Evolutionary conservation across 2,329 filamentous ascomycete genomes (phyloP).

Genomic region (Onygena corvina): DNA sequence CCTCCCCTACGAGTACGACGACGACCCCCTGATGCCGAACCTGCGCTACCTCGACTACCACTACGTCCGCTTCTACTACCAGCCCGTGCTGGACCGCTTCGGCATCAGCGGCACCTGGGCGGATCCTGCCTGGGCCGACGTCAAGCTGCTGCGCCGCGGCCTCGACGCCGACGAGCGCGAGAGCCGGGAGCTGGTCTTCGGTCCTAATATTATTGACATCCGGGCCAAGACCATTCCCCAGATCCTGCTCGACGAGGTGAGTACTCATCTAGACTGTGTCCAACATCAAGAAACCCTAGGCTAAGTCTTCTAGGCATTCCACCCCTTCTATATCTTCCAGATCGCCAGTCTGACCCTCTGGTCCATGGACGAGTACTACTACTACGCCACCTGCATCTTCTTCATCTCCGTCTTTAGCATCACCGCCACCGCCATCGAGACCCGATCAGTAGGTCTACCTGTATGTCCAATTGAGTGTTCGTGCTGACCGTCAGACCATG

Average conservation of each 20-base stretch:
- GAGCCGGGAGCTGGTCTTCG: slow-evolving; percentile 73
- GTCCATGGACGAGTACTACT: slow-evolving; percentile 95
- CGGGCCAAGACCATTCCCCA: slow-evolving; percentile 75
- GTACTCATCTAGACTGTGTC: too few species aligned
- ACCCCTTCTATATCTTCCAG: slow-evolving; percentile 97
- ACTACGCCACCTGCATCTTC: slow-evolving; percentile 92
- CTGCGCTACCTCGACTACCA: slow-evolving; percentile 79
- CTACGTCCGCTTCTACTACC: slow-evolving; percentile 85
- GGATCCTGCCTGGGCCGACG: slow-evolving; percentile 75
- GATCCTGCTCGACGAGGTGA: slow-evolving; percentile 75
- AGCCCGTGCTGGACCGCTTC: slow-evolving; percentile 81
- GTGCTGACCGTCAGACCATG: slow-evolving; percentile 57
- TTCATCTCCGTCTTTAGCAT: slow-evolving; percentile 90
- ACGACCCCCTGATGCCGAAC: slow-evolving; percentile 62
- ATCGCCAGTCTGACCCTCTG: slow-evolving; percentile 86
- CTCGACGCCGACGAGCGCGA: slow-evolving; percentile 82
- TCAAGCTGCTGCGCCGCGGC: slow-evolving; percentile 61
- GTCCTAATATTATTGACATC: slow-evolving; percentile 81
- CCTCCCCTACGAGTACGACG: slow-evolving; percentile 55
- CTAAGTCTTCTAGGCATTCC: slow-evolving; percentile 66
- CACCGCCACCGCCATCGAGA: slow-evolving; percentile 77
- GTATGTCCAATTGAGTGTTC: too few species aligned
- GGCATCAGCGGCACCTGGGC: slow-evolving; percentile 82
- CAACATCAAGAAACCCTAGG: too few species aligned
- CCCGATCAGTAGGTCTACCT: slow-evolving; percentile 52